Evolutionary conservation across 495 filamentous ascomycete species (phyloP).

Genomic region (Penicillium cataractarum): DNA sequence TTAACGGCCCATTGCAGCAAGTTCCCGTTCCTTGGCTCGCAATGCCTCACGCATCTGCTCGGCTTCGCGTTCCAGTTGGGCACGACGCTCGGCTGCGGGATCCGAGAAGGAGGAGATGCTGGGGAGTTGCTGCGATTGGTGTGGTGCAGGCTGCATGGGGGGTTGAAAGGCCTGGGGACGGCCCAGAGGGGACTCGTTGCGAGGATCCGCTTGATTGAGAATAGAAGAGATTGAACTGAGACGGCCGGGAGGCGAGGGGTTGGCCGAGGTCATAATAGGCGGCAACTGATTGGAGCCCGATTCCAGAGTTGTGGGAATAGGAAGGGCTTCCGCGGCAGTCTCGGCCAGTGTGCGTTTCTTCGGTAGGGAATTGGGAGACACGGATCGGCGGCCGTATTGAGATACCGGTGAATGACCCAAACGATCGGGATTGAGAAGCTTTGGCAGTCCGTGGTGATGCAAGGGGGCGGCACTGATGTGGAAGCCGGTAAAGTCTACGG

Average conservation of each 20-base stretch:
- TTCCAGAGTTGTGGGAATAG: slow-evolving; percentile 38
- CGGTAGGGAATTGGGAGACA: slow-evolving; percentile 43
- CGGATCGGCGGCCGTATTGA: slow-evolving; percentile 45
- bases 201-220: slow-evolving; percentile 58
- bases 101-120: slow-evolving; percentile 54
- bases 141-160: slow-evolving; percentile 32
- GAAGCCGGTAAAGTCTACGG: slow-evolving; percentile 57
- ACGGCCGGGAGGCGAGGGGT: slow-evolving; percentile 52
- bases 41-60: slow-evolving; percentile 77
- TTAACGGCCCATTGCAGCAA: slow-evolving; percentile 63
- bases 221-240: slow-evolving; percentile 82
- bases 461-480: slow-evolving; percentile 38
- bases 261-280: slow-evolving; percentile 47
- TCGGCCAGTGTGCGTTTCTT: slow-evolving; percentile 51
- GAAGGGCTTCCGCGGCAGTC: slow-evolving; percentile 34
- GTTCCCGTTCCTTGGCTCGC: slow-evolving; percentile 74
- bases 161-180: slow-evolving; percentile 39
- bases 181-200: slow-evolving; percentile 53
- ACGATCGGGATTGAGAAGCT: slow-evolving; percentile 44
- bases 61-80: slow-evolving; percentile 70
- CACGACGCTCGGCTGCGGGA: slow-evolving; percentile 63
- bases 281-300: slow-evolving; percentile 50
- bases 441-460: slow-evolving; percentile 47
- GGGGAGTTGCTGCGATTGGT: slow-evolving; percentile 36
- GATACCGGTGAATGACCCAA: slow-evolving; percentile 37